These are phyloP conservation scores for Lithospermum erythrorhizon DNA, from an alignment of 257 asterid species.

Conservation along the genomic window DNA sequence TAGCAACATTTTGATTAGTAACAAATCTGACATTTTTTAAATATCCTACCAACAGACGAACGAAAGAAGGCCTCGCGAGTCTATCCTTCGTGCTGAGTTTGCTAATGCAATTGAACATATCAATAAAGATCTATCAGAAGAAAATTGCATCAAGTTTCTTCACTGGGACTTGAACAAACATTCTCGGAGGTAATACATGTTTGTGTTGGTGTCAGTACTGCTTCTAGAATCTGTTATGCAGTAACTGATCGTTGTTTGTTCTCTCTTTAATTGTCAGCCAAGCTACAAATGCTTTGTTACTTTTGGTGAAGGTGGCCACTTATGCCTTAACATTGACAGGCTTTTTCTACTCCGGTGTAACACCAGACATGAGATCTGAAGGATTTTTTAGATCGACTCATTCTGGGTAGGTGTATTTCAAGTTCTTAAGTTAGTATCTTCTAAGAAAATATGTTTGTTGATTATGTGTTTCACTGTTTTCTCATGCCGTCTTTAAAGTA, in stretches of 20 bases:
- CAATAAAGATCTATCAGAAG: conserved; percentile 70
- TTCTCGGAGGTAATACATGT: conserved; percentile 61
- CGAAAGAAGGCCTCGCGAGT: conserved; percentile 93
- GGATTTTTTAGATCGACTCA: conserved; percentile 43
- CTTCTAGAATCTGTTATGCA: conserved; percentile 1
- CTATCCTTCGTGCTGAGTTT: conserved; percentile 84
- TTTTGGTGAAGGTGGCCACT: conserved; percentile 83
- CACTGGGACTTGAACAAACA: conserved; percentile 96
- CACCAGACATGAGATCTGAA: conserved; percentile 37
- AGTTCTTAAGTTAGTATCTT: neutral
- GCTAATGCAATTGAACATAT: conserved; percentile 82
- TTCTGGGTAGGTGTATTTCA: conserved; percentile 46
- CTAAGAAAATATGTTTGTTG: too few relatives aligned
- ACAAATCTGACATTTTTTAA: conserved; percentile 10
- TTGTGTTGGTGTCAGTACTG: conserved; percentile 2
- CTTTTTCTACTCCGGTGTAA: conserved; percentile 69
- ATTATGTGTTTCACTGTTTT: too few relatives aligned
- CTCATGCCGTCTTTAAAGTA: too few relatives aligned
- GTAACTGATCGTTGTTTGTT: conserved; percentile 18
- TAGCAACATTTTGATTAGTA: neutral
- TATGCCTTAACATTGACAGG: conserved; percentile 87
- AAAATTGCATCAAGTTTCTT: conserved; percentile 79
- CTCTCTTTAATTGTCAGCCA: conserved; percentile 44
- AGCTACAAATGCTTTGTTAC: conserved; percentile 68
- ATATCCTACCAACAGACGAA: conserved; percentile 48